Conservation (phyloP, 176 grass and related monocot genomes). For the Oryza glaberrima region DNA sequence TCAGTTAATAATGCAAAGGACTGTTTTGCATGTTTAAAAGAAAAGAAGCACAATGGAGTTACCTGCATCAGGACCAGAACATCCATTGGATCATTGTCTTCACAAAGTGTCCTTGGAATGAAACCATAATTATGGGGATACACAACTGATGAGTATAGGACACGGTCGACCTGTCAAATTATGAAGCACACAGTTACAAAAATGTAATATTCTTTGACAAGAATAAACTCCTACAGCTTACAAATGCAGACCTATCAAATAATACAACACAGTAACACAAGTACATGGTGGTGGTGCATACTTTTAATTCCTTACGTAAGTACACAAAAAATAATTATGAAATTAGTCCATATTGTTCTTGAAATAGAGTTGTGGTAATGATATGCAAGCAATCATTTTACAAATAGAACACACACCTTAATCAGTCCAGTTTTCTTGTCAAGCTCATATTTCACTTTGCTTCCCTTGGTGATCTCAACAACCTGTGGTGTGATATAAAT, state of each 20-base stretch:
- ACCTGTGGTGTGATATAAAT: conserved; percentile 43
- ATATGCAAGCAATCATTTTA: background rate
- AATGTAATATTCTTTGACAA: conserved; percentile 10
- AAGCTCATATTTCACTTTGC: conserved; percentile 87
- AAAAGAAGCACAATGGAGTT: background rate
- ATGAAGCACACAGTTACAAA: conserved; percentile 7
- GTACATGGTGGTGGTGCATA: conserved; percentile 7
- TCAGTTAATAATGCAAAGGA: conserved; percentile 14
- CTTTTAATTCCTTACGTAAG: background rate
- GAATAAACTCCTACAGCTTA: background rate
- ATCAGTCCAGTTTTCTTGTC: conserved; percentile 83
- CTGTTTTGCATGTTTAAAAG: background rate
- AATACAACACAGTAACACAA: background rate
- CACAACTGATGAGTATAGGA: conserved; percentile 73
- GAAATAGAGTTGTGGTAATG: conserved; percentile 2
- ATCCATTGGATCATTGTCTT: conserved; percentile 81
- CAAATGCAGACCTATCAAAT: background rate
- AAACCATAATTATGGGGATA: conserved; percentile 87
- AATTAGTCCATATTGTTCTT: background rate
- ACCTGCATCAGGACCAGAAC: conserved; percentile 87
- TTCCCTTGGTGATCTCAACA: conserved; percentile 83
- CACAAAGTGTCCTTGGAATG: conserved; percentile 70
- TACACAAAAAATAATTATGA: background rate
- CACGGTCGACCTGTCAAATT: conserved; percentile 59
- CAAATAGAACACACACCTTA: conserved; percentile 52